Evolutionary conservation across 1,139 yeast genomes (phyloP).

Genomic region (Maudiozyma humilis): DNA sequence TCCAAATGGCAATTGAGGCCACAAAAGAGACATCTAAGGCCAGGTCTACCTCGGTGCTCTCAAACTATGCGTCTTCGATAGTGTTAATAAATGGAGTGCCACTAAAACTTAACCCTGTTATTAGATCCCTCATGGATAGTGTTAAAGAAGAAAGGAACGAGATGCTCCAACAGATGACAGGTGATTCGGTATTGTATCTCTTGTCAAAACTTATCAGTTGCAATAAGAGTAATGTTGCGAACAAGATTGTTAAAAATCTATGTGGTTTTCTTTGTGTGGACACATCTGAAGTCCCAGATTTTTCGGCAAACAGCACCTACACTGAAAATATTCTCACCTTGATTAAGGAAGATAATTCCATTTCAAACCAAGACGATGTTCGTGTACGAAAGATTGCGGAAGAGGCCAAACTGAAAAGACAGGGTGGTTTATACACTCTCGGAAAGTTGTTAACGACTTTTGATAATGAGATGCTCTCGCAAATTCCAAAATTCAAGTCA

Average conservation of each 20-base stretch:
- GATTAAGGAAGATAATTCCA: constrained; percentile 67
- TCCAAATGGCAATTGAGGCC: constrained; percentile 58
- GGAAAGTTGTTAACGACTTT: constrained; percentile 47
- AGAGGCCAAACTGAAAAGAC: constrained; percentile 70
- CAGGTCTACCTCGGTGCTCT: constrained; percentile 56
- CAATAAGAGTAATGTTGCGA: constrained; percentile 67
- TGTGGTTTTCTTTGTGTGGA: constrained; percentile 94
- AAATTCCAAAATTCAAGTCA: constrained; percentile 60
- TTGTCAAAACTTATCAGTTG: constrained; percentile 48
- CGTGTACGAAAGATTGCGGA: constrained; percentile 57
- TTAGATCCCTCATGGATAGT: constrained; percentile 88
- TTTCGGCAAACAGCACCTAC: constrained; percentile 54
- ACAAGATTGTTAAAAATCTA: constrained; percentile 79
- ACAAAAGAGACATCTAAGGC: constrained; percentile 48
- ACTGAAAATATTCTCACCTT: constrained; percentile 61
- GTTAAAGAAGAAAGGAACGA: constrained; percentile 66
- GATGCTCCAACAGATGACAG: constrained; percentile 63
- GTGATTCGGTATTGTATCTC: constrained; percentile 58
- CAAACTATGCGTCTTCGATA: constrained; percentile 72
- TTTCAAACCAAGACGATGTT: constrained; percentile 60
- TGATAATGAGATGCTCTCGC: constrained; percentile 46
- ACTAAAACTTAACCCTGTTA: constrained; percentile 77
- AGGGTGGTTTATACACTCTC: constrained; percentile 72
- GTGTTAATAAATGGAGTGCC: constrained; percentile 59
- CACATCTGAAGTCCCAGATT: constrained; percentile 93